Evolutionary conservation across 805 yeast species (phyloP), one percentile per base, ranked within the genome.

Genomic region (Wickerhamiella kurtzmanii): DNA sequence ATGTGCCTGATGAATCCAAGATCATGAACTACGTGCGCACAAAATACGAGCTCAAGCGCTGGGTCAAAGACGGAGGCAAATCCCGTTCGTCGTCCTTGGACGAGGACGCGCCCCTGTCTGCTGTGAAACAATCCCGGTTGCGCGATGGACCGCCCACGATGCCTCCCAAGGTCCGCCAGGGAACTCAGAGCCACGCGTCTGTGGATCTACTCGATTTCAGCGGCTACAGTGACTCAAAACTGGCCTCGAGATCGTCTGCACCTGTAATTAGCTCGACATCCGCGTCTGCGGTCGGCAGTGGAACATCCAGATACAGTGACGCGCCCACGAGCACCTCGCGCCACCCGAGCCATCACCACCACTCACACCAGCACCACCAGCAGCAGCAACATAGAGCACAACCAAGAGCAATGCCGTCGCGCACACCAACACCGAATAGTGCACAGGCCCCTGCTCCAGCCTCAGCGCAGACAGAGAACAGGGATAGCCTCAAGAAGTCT

Each of bases 401-500:
- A n/a, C n/a, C n/a, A n/a, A n/a, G n/a, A n/a, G n/a, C n/a, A n/a
- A n/a, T n/a, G n/a, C n/a, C n/a, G n/a, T n/a, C n/a, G n/a, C n/a
- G n/a, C n/a, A n/a, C n/a, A n/a, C n/a, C 41, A 37, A 22, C 37
- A 18, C 13, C 44, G 36, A 25, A 43, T 3, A 35, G 44, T 8
- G 41, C 56, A 4, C 44, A 54, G 22, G 55, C 60, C 44, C 6
- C 56, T 17, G 32, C 58, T 9, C 42, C 55, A 3, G 42, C 55
- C 11, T 11, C 43, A 47, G 57, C 25, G 37, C 55, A 38, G 50
- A 62, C 35, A 43, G 56, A 8, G 46, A 48, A 71, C 32, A 73
- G 95, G 58, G 89, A 92, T 2, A 96, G 89, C 59, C 72, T 92
- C 63, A 92, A 92, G 60, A 85, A 85, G 65, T 85, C 96, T 1